These are phyloP conservation scores for Spirogloea muscicola DNA, from an alignment of 139 green algal genomes.

Conservation along the genomic window DNA sequence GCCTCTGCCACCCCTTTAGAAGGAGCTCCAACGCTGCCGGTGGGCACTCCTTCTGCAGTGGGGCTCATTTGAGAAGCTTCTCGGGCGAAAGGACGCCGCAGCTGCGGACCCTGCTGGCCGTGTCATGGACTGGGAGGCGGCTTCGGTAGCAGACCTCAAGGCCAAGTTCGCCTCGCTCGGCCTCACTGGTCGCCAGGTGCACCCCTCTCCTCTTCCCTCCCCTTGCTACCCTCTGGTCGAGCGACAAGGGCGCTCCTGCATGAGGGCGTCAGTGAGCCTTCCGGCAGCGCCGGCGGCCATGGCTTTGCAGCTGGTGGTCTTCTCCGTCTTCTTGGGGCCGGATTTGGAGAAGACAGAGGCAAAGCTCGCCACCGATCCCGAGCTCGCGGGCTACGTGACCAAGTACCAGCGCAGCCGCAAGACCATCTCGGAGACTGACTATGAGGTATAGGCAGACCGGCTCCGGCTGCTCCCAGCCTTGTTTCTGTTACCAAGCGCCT, in stretches of 20 bases:
- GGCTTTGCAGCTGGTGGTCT: conserved; percentile 1
- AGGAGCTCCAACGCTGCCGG: neutral
- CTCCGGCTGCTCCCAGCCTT: neutral
- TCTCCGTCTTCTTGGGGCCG: conserved; percentile 2
- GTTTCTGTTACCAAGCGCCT: neutral
- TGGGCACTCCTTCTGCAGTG: conserved; percentile 13
- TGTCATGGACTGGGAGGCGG: conserved; percentile 18
- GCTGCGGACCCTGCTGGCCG: conserved; percentile 41
- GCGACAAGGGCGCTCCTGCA: neutral
- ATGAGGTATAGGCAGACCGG: conserved; percentile 5
- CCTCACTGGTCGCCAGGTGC: conserved; percentile 3
- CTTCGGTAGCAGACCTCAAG: conserved; percentile 10
- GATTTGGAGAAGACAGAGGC: neutral
- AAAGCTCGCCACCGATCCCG: neutral
- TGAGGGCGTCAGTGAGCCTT: neutral
- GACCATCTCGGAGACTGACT: conserved; percentile 16
- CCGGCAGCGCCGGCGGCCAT: neutral
- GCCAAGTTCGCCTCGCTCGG: conserved; percentile 20
- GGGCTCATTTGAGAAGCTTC: conserved; percentile 38
- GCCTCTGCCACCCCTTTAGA: neutral
- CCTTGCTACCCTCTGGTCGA: neutral
- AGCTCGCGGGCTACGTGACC: neutral
- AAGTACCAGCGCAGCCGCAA: conserved; percentile 14
- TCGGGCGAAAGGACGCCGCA: conserved; percentile 21
- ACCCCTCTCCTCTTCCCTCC: conserved; percentile 1